Evolutionary conservation across 2,329 filamentous ascomycete species (phyloP).

Genomic region (Lachnum nothofagi): DNA sequence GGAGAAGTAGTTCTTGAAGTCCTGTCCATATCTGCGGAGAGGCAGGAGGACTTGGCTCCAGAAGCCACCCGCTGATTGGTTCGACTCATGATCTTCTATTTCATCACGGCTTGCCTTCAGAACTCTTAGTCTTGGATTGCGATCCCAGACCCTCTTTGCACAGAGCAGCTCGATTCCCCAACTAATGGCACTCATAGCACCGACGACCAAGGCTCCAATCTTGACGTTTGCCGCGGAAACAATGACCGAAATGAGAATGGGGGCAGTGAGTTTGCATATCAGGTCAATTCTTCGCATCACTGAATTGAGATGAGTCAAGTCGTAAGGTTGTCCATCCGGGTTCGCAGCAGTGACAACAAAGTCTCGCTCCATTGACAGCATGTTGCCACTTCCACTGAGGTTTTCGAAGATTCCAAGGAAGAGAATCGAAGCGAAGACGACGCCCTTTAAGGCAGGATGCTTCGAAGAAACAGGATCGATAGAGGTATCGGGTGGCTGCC

Average conservation of each 20-base stretch:
- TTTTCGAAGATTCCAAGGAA: constrained; percentile 39
- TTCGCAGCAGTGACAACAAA: constrained; percentile 39
- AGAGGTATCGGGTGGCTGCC: neutral
- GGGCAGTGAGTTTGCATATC: constrained; percentile 51
- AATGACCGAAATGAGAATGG: constrained; percentile 46
- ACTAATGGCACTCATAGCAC: constrained; percentile 40
- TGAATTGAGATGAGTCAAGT: constrained; percentile 44
- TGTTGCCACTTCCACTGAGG: constrained; percentile 39
- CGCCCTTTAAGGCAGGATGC: constrained; percentile 21
- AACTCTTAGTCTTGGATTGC: constrained; percentile 25
- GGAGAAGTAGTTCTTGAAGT: constrained; percentile 36
- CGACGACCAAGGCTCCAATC: constrained; percentile 43
- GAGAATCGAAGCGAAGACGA: constrained; percentile 35
- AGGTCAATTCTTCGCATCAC: constrained; percentile 54
- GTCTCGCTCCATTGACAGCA: constrained; percentile 44
- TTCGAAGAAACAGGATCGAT: neutral
- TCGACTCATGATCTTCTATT: too few species aligned
- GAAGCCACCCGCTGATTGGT: neutral
- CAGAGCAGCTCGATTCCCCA: constrained; percentile 38
- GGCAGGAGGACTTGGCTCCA: constrained; percentile 2
- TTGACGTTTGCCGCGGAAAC: constrained; percentile 39
- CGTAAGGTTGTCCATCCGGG: constrained; percentile 32
- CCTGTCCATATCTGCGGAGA: constrained; percentile 26
- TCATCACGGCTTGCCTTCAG: constrained; percentile 25
- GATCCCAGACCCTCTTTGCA: constrained; percentile 38